Conservation (phyloP, 306 rosid genomes). For the Purshia tridentata region DNA sequence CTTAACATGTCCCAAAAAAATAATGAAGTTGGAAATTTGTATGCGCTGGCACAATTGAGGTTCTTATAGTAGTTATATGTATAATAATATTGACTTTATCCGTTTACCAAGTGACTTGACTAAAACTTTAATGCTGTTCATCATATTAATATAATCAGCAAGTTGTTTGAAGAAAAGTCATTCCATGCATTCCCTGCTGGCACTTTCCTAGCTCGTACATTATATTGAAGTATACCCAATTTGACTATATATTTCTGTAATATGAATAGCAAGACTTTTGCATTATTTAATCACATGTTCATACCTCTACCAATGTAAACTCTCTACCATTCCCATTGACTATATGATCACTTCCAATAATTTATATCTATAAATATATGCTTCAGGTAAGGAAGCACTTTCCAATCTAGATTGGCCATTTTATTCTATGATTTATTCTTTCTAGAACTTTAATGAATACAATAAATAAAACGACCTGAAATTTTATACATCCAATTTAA, state of each 20-base stretch:
- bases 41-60: not conserved
- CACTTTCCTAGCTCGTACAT: not conserved
- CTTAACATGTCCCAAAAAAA: not conserved
- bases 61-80: no score
- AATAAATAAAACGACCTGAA: not conserved
- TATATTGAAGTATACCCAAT: not conserved
- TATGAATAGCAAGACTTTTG: not conserved
- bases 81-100: not conserved
- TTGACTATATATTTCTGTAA: not conserved
- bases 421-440: not conserved
- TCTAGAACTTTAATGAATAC: not conserved
- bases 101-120: constrained; percentile 10
- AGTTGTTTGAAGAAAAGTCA: not conserved
- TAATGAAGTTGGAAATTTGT: not conserved
- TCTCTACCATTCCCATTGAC: not conserved
- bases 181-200: no score
- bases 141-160: not conserved
- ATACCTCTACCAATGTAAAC: not conserved
- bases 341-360: not conserved
- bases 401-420: no score
- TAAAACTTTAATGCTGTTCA: not conserved
- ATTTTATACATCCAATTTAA: not conserved
- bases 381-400: no score
- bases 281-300: not conserved
- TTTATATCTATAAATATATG: no score